Conservation (phyloP, 345 rosid genomes). For the Populus simonii region DNA sequence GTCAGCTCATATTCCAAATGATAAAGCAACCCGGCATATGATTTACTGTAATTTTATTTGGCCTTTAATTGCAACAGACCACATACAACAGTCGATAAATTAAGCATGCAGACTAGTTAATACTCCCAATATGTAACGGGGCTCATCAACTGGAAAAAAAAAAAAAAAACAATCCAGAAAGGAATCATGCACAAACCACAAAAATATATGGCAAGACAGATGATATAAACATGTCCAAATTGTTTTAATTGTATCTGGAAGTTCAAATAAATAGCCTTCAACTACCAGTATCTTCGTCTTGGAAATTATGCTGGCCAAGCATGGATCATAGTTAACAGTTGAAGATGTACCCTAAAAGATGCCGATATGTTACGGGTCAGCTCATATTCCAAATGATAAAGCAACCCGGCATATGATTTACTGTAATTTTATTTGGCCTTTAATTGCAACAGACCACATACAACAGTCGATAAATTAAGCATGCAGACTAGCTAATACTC, state of each 20-base stretch:
- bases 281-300: conserved; percentile 73
- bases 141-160: background rate
- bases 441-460: background rate
- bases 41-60: background rate
- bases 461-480: background rate
- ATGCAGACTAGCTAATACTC: background rate
- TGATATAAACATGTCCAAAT: background rate
- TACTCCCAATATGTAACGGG: background rate
- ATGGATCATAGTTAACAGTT: conserved; percentile 62
- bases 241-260: conserved; percentile 74
- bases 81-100: background rate
- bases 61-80: background rate
- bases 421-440: background rate
- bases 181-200: background rate
- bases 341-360: conserved; percentile 79
- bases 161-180: background rate
- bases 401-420: background rate
- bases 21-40: background rate
- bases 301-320: conserved; percentile 68
- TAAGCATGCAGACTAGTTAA: background rate
- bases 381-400: conserved; percentile 3
- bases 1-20: conserved; percentile 1
- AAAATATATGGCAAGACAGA: background rate
- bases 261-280: conserved; percentile 94
- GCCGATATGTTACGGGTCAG: background rate